These are phyloP conservation scores for Amylostereum areolatum DNA, from an alignment of 1,284 basidiomycete species.

Conservation along the genomic window DNA sequence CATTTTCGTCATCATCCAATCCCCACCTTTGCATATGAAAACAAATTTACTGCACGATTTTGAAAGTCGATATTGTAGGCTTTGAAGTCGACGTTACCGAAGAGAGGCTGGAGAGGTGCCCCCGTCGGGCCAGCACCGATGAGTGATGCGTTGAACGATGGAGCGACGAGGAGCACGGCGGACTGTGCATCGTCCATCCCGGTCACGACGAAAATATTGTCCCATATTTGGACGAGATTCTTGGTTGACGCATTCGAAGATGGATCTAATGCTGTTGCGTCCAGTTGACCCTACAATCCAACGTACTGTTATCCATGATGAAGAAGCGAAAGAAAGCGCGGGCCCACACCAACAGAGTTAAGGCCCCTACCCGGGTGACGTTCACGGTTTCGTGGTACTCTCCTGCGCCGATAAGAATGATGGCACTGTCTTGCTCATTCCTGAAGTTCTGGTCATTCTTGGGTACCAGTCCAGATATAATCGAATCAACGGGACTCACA, in stretches of 20 bases:
- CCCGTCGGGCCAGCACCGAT: slow-evolving; percentile 53
- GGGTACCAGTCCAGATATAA: not conserved
- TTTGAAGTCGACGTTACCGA: slow-evolving; percentile 55
- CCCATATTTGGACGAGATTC: slow-evolving; percentile 53
- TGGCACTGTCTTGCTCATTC: slow-evolving; percentile 29
- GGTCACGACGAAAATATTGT: slow-evolving; percentile 34
- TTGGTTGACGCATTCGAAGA: slow-evolving; percentile 29
- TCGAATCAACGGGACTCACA: slow-evolving; percentile 31
- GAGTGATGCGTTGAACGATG: slow-evolving; percentile 40
- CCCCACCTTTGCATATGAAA: not conserved
- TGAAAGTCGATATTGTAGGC: slow-evolving; percentile 65
- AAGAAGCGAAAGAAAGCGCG: not conserved
- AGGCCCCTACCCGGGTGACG: slow-evolving; percentile 45
- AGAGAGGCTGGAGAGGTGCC: slow-evolving; percentile 46
- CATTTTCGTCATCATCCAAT: not conserved
- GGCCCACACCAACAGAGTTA: slow-evolving; percentile 44
- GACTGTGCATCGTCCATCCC: slow-evolving; percentile 48
- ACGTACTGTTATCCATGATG: not conserved
- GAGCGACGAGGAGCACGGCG: slow-evolving; percentile 47
- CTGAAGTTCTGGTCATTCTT: slow-evolving; percentile 21
- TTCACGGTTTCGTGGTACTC: slow-evolving; percentile 58
- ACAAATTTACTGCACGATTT: slow-evolving; percentile 49
- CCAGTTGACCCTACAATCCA: slow-evolving; percentile 43
- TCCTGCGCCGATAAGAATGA: slow-evolving; percentile 57
- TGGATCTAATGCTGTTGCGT: slow-evolving; percentile 25